phyloP scores from a whole-genome alignment of 257 asterid genomes.

The Voacanga thouarsii region DNA sequence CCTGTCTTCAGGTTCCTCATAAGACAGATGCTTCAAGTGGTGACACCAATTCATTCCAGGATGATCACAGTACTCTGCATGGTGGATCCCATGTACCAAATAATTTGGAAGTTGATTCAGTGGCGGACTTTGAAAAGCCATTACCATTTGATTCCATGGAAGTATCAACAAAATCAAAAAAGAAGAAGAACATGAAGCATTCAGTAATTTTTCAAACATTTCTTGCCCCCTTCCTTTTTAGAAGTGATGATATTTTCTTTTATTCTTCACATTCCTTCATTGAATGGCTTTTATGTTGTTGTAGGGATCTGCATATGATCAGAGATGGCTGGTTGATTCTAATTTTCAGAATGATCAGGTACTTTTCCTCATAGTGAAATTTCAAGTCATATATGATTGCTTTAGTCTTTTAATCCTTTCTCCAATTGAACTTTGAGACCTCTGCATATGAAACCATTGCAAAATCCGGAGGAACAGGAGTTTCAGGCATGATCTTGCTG shows the following conservation, averaged over 20 bases:
- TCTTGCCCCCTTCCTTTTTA: background rate
- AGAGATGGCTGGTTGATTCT: conserved; percentile 70
- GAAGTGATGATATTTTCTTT: background rate
- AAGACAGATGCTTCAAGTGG: conserved; percentile 94
- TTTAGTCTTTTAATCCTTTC: background rate
- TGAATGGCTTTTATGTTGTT: conserved; percentile 9
- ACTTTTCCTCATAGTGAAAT: conserved; percentile 24
- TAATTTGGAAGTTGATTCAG: conserved; percentile 73
- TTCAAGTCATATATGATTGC: conserved; percentile 2
- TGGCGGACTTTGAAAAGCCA: conserved; percentile 66
- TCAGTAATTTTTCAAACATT: conserved; percentile 38
- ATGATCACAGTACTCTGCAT: conserved; percentile 73
- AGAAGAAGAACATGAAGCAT: conserved; percentile 81
- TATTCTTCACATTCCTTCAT: too few species aligned
- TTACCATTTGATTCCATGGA: conserved; percentile 59
- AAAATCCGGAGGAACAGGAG: background rate
- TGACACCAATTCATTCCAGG: conserved; percentile 91
- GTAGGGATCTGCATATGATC: conserved; percentile 67
- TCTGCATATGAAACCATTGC: background rate
- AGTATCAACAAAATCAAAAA: conserved; percentile 68
- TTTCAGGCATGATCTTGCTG: too few species aligned
- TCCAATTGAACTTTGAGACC: background rate
- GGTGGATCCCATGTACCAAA: conserved; percentile 61
- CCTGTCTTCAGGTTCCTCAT: conserved; percentile 59
- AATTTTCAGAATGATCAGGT: conserved; percentile 87